Evolutionary conservation across 352 stramenopile genomes (phyloP), one percentile per base, ranked within the genome.

Genomic region (Globisporangium camurandrum): DNA sequence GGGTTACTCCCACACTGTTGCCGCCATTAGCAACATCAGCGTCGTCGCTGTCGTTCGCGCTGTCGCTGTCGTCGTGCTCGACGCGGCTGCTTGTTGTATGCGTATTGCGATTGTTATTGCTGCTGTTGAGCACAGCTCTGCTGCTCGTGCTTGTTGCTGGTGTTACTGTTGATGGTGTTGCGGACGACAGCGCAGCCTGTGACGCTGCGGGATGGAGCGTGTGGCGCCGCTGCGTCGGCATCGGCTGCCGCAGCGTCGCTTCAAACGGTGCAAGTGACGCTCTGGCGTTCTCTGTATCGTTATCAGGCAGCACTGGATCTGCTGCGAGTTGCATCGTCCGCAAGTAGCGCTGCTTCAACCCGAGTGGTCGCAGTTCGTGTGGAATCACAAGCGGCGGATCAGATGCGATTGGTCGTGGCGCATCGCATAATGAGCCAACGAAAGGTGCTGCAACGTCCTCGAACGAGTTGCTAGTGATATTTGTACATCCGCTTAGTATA

Each of bases 251-350:
- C n/a, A 59, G 23, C 10, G 44, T 37, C 8, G 38, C 20, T 40
- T 59, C 40, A 23, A 60, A 60, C 2, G 46, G n/a, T n/a, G 24
- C 19, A 60, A 31, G 4, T n/a, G 26, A 23, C 36, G 27, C 2
- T 48, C 20, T 19, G n/a, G 41, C 2, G 33, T 20, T 20, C 33
- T 39, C 2, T 24, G 19, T 20, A 33, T 2, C 9, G 20, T 22
- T 23, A 30, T 51, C 14, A 37, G 27, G 38, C 11, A 42, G 42
- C 23, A 44, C 49, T n/a, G 42, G 53, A 16, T 69, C 63, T 14
- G 49, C 43, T n/a, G 79, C 62, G 36, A 88, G 62, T 51, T 86
- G 76, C 52, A 88, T 67, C 0, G 76, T 84, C 36, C 76, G 69
- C 8, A 88, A 42, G 43, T 88, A 86, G 3, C 72, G 64, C 2